Percentiles rank a stretch among this genome's conserved stretches.
Evolutionary conservation across 768 basidiomycete species (phyloP).

Genomic region (Phanerochaete carnosa): DNA sequence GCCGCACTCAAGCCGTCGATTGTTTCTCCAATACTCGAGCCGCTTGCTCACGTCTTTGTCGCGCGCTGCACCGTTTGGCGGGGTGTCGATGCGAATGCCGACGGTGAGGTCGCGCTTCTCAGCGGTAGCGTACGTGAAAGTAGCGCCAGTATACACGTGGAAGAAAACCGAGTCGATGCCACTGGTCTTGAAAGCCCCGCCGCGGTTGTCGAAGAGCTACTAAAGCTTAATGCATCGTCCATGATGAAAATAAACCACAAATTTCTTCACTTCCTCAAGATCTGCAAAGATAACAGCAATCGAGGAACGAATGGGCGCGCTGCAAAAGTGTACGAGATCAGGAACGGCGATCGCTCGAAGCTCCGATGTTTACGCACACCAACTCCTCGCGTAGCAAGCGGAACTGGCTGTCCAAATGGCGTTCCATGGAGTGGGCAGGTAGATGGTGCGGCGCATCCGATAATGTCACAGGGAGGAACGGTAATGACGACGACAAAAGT

Average conservation of each 20-base stretch:
- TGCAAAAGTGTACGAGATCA: not conserved
- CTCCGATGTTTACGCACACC: conserved; percentile 41
- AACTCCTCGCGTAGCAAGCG: conserved; percentile 71
- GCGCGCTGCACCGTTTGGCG: conserved; percentile 45
- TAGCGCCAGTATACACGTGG: conserved; percentile 58
- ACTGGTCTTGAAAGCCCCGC: conserved; percentile 52
- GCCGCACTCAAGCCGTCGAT: conserved; percentile 58
- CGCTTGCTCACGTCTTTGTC: conserved; percentile 35
- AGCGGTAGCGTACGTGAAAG: conserved; percentile 42
- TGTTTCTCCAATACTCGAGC: conserved; percentile 55
- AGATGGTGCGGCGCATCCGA: conserved; percentile 60
- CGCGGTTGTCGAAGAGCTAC: conserved; percentile 42
- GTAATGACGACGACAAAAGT: conserved; percentile 42
- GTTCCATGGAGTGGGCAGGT: conserved; percentile 54
- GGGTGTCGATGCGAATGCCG: conserved; percentile 44
- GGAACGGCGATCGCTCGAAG: not conserved
- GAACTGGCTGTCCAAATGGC: conserved; percentile 70
- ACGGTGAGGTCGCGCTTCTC: conserved; percentile 50
- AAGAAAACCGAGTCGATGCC: conserved; percentile 51
- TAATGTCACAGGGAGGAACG: conserved; percentile 62
- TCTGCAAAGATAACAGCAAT: conserved; percentile 12
- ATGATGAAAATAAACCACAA: conserved; percentile 56
- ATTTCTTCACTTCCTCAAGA: conserved; percentile 22
- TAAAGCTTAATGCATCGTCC: conserved; percentile 23
- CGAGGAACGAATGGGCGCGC: conserved; percentile 18